Evolutionary conservation across 2,329 filamentous ascomycete species (phyloP).

Genomic region (Fusarium sp.): DNA sequence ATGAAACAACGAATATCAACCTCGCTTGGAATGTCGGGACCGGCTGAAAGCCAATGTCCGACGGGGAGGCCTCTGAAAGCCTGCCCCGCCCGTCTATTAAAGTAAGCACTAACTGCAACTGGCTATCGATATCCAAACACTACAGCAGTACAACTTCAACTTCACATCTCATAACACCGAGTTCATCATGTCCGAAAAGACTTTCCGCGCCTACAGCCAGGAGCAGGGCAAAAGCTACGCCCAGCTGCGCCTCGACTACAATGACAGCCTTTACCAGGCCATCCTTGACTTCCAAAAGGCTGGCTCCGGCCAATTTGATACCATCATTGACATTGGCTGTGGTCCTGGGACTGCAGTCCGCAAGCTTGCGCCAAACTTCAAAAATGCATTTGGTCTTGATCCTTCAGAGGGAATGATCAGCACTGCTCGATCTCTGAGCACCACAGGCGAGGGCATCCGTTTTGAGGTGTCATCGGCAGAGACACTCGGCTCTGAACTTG

Average conservation of each 20-base stretch:
- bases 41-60: background rate
- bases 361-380: constrained; percentile 60
- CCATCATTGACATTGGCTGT: constrained; percentile 67
- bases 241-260: constrained; percentile 55
- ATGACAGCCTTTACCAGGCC: constrained; percentile 55
- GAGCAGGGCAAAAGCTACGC: constrained; percentile 60
- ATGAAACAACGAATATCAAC: background rate
- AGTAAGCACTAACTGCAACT: background rate
- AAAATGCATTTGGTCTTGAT: constrained; percentile 62
- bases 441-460: constrained; percentile 50
- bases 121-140: too few species aligned
- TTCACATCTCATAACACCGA: background rate
- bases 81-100: background rate
- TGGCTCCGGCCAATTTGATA: constrained; percentile 56
- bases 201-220: constrained; percentile 58
- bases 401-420: constrained; percentile 65
- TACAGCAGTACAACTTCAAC: too few species aligned
- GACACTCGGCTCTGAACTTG: constrained; percentile 51
- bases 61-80: background rate
- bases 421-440: constrained; percentile 55
- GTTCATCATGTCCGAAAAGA: constrained; percentile 35
- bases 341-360: constrained; percentile 65
- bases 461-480: constrained; percentile 59
- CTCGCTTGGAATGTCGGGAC: background rate
- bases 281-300: constrained; percentile 61